Base-by-base conservation (phyloP, 495 filamentous ascomycete genomes). In the Cercophora samala region DNA sequence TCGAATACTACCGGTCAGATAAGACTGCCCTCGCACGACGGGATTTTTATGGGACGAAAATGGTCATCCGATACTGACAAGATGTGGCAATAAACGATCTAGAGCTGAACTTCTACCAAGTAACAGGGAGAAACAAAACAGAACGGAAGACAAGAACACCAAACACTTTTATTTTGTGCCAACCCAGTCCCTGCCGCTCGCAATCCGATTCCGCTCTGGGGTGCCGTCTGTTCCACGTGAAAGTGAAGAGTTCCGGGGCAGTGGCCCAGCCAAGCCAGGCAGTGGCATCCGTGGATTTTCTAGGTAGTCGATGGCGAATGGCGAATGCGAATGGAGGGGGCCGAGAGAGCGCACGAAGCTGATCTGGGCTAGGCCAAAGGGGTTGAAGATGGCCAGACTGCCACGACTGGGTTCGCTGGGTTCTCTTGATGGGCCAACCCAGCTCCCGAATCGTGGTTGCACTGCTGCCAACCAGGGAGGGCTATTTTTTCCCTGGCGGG, bases 381-480 rank as follows among this genome's bases (percentile, higher is more conserved):
- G n/a, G n/a, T n/a, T n/a, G n/a, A n/a, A n/a, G n/a, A n/a, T 42
- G 52, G 29, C 29, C 65, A 58, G 23, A 22, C 32, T 51, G 58
- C 62, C 58, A 51, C 46, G 66, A 29, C 26, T 29, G 26, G 26
- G 5, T 8, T 29, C 26, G 26, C 26, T 29, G 13, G 58, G 58
- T 32, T 61, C 24, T 22, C 18, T 61, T 15, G 63, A 58, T 64
- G 64, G 67, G 64, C 67, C 67, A 69, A 69, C 67, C 59, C 29
- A n/a, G 60, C n/a, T 23, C 51, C 59, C 65, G 67, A 64, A 63
- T 42, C n/a, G 11, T 51, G 64, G 54, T 15, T 46, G 23, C 25
- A 26, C 22, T 37, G 25, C 25, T 46, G 46, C 22, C 53, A 37
- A 17, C n/a, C 62, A 61, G 60, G 51, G 37, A 61, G 60, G 51